Percentiles rank a stretch among this genome's conserved stretches.
These are phyloP conservation scores for Rhodotorula babjevae DNA, from an alignment of 768 basidiomycete species.

Conservation along the genomic window DNA sequence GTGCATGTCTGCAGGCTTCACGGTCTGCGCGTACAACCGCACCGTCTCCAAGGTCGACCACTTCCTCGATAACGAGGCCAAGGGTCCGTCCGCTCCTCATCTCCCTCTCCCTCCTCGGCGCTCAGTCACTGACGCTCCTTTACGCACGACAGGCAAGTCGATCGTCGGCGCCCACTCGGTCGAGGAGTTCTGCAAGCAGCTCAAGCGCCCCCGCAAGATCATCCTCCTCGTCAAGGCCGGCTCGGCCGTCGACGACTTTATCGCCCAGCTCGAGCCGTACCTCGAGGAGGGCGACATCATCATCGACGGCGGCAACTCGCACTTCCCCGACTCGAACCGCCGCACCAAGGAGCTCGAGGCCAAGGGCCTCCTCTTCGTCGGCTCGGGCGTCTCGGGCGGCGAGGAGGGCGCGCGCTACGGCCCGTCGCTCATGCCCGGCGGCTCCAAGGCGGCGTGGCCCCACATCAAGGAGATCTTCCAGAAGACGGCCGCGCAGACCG, in stretches of 20 bases:
- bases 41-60: constrained; percentile 91
- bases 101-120: background rate
- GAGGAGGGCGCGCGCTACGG: constrained; percentile 97
- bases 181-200: constrained; percentile 81
- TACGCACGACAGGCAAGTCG: constrained; percentile 67
- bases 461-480: constrained; percentile 98
- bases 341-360: constrained; percentile 85
- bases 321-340: constrained; percentile 97
- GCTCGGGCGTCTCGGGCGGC: constrained; percentile 97
- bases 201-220: constrained; percentile 93
- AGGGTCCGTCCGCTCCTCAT: constrained; percentile 58
- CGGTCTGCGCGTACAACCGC: constrained; percentile 93
- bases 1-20: constrained; percentile 61
- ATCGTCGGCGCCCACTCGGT: constrained; percentile 91
- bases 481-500: constrained; percentile 87
- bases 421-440: constrained; percentile 99
- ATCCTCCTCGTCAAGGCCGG: constrained; percentile 99
- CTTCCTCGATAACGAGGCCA: constrained; percentile 95
- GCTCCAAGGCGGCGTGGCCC: constrained; percentile 88
- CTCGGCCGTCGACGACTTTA: constrained; percentile 90
- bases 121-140: background rate
- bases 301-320: constrained; percentile 99
- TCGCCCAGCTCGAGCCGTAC: constrained; percentile 74
- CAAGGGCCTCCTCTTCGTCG: constrained; percentile 94
- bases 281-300: constrained; percentile 96